phyloP scores from a whole-genome alignment of 2,329 filamentous ascomycete genomes.

The Penicillium brasilianum region DNA sequence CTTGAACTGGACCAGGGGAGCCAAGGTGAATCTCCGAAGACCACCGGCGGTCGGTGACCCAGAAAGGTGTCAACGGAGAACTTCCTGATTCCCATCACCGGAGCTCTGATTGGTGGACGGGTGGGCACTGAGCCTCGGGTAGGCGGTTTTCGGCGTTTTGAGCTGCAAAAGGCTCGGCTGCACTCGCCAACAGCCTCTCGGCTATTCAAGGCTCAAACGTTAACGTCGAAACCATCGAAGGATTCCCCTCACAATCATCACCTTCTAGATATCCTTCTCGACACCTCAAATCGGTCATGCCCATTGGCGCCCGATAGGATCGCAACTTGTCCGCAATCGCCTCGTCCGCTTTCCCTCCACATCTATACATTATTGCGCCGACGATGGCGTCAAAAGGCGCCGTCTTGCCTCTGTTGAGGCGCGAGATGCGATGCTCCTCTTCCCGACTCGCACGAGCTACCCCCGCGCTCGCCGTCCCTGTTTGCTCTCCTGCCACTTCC shows the following conservation, averaged over 20 bases:
- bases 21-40: conserved; percentile 4
- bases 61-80: conserved; percentile 6
- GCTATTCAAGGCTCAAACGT: conserved; percentile 29
- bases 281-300: conserved; percentile 22
- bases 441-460: conserved; percentile 37
- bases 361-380: conserved; percentile 4
- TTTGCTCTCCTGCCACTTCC: conserved; percentile 27
- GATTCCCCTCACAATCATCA: background rate
- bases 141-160: conserved; percentile 35
- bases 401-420: conserved; percentile 49
- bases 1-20: background rate
- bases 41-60: conserved; percentile 16
- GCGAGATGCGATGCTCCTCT: conserved; percentile 39
- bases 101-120: conserved; percentile 33
- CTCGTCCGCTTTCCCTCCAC: background rate
- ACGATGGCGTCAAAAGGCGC: conserved; percentile 50
- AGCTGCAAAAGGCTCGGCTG: conserved; percentile 9
- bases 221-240: background rate
- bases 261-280: no score
- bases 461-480: conserved; percentile 29
- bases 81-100: conserved; percentile 34
- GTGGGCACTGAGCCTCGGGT: conserved; percentile 24
- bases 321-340: conserved; percentile 5
- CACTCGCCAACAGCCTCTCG: conserved; percentile 28
- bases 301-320: conserved; percentile 15